Evolutionary conservation across 2,329 filamentous ascomycete species (phyloP).

Genomic region (Monilinia polystroma): DNA sequence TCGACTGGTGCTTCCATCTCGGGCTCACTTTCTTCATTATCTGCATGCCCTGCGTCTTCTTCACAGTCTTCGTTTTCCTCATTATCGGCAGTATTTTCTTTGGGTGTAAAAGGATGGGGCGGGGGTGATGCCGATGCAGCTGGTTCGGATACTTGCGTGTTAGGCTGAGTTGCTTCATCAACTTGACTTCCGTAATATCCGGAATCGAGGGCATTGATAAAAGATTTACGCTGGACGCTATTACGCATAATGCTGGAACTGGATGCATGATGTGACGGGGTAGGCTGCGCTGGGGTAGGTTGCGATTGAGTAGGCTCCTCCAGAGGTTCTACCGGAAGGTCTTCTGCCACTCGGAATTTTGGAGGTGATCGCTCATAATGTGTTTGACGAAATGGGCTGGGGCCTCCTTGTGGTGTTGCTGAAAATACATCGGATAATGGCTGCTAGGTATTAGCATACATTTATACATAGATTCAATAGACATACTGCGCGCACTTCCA

Average conservation of each 20-base stretch:
- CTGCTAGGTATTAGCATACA: constrained; percentile 42
- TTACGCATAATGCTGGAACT: constrained; percentile 20
- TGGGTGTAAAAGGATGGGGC: constrained; percentile 14
- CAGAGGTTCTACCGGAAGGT: constrained; percentile 40
- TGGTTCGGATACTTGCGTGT: constrained; percentile 28
- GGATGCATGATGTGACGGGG: constrained; percentile 5
- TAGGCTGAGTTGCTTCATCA: constrained; percentile 27
- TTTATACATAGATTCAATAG: constrained; percentile 11
- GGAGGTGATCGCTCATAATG: constrained; percentile 42
- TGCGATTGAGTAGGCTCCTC: constrained; percentile 16
- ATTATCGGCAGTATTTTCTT: constrained; percentile 15
- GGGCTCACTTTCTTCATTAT: not conserved
- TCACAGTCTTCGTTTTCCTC: not conserved
- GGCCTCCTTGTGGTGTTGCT: constrained; percentile 53
- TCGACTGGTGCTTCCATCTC: constrained; percentile 19
- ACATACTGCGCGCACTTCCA: constrained; percentile 64
- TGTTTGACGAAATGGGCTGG: constrained; percentile 43
- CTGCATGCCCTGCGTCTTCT: not conserved
- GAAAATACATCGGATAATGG: constrained; percentile 61
- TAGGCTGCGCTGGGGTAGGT: not conserved
- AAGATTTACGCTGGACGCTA: constrained; percentile 33
- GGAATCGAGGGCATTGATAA: constrained; percentile 54
- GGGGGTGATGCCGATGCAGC: constrained; percentile 6
- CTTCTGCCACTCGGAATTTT: constrained; percentile 59
- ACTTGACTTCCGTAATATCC: constrained; percentile 69